Base-by-base conservation (phyloP, 2,329 filamentous ascomycete species). In the Colletotrichum camelliae region DNA sequence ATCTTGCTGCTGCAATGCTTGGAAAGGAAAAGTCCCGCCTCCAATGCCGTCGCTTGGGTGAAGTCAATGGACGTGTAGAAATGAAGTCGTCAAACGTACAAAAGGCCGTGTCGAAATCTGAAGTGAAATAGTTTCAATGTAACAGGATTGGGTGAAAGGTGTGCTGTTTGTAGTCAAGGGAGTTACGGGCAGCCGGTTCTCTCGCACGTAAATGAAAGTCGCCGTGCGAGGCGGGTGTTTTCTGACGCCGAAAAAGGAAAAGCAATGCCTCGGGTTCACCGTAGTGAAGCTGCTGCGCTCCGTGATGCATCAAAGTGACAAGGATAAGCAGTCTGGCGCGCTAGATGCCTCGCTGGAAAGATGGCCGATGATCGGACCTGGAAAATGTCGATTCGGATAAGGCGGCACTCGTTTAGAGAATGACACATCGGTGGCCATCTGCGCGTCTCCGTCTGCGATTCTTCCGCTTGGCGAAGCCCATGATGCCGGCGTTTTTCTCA, bases 401-500 rank as follows among this genome's bases (percentile, higher is more conserved):
- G 48, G 8, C 29, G 29, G 39, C 21, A 33, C 18, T 29, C 27
- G 27, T 29, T 78, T 65, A 79, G 31, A 80, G 37, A 31, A 80
- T 78, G n/a, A 79, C 73, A 64, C 79, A 80, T 74, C 78, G 80
- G 62, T 80, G 78, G 33, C 80, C 78, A 29, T 82, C 80, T 4
- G 76, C 72, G 9, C 77, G 74, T 70, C 79, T 81, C 55, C 81
- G 77, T n/a, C 79, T 80, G 69, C 81, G 81, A 70, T 81, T 74
- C 48, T 77, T 81, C 61, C 80, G 81, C 67, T 83, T 84, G 67
- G 80, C 82, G 55, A 83, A 82, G 27, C 81, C 81, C 16, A 77
- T 75, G 74, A 80, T 78, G 77, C 82, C 79, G 66, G 88, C 86
- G 52, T 85, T 84, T 71, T 87, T 88, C 78, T 86, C 85, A 31